Percentiles rank a stretch among this genome's conserved stretches.
phyloP scores from a whole-genome alignment of 805 yeast species.

The Komagataella pastoris region DNA sequence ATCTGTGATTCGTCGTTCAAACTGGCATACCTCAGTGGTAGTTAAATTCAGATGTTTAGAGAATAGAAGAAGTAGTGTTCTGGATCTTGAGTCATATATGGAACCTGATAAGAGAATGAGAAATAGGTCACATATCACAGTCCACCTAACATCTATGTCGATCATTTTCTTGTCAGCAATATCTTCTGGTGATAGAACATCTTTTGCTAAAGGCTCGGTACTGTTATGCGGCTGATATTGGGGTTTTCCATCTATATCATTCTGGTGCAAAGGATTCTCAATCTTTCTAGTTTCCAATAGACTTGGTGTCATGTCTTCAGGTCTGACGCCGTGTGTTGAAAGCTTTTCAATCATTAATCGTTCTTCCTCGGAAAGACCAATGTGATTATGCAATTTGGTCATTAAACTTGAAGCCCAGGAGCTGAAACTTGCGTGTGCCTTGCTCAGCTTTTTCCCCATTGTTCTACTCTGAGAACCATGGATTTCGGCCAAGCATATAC shows the following conservation, averaged over 20 bases:
- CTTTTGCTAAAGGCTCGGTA: constrained; percentile 1
- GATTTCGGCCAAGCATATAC: constrained; percentile 56
- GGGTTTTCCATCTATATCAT: constrained; percentile 5
- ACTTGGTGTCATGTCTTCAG: constrained; percentile 54
- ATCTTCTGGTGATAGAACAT: constrained; percentile 17
- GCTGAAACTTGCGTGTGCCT: constrained; percentile 66
- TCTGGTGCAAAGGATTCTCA: constrained; percentile 32
- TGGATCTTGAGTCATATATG: constrained; percentile 78
- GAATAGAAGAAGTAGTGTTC: constrained; percentile 62
- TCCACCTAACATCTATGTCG: constrained; percentile 81
- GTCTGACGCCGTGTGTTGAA: constrained; percentile 71
- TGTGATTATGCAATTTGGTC: constrained; percentile 62
- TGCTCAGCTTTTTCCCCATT: constrained; percentile 45
- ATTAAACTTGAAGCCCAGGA: constrained; percentile 73
- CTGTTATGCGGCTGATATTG: constrained; percentile 7
- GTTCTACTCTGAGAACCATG: constrained; percentile 38
- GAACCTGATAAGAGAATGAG: constrained; percentile 71
- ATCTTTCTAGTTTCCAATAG: constrained; percentile 38
- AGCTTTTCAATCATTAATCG: constrained; percentile 76
- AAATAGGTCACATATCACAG: constrained; percentile 83
- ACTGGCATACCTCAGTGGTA: constrained; percentile 66
- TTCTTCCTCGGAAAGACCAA: constrained; percentile 70
- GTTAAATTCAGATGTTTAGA: constrained; percentile 47
- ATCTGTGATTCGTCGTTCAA: constrained; percentile 83
- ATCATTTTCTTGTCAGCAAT: constrained; percentile 21